Conservation (phyloP, 768 basidiomycete species). For the Lyophyllum semitale region DNA sequence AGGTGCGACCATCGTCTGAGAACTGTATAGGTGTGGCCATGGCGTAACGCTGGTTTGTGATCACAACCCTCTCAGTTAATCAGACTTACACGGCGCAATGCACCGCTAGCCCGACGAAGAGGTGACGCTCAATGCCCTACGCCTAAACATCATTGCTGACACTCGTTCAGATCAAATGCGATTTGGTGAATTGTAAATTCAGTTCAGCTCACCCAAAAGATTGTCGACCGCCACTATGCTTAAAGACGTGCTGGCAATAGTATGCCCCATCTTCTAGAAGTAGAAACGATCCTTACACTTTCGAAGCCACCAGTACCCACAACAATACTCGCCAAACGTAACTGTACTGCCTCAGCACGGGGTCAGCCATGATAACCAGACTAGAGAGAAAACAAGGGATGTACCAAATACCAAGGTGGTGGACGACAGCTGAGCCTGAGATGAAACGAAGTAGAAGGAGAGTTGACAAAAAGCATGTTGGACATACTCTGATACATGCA, state of each 20-base stretch:
- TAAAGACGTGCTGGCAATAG: constrained; percentile 71
- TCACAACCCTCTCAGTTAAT: background rate
- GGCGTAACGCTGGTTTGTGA: constrained; percentile 47
- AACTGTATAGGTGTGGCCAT: constrained; percentile 51
- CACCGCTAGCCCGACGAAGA: constrained; percentile 57
- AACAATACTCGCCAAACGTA: constrained; percentile 70
- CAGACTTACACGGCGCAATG: constrained; percentile 3
- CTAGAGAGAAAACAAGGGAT: background rate
- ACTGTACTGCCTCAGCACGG: constrained; percentile 39
- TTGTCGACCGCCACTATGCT: constrained; percentile 55
- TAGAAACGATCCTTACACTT: constrained; percentile 10
- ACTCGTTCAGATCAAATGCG: constrained; percentile 57
- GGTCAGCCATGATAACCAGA: background rate
- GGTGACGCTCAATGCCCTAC: constrained; percentile 27
- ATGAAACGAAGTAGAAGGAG: background rate
- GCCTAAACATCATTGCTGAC: constrained; percentile 5
- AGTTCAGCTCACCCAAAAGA: constrained; percentile 54
- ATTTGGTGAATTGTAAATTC: constrained; percentile 61
- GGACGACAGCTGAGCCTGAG: background rate
- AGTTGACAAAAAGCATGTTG: background rate
- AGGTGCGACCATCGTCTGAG: constrained; percentile 8
- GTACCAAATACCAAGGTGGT: background rate
- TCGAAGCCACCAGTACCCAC: constrained; percentile 58
- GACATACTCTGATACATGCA: constrained; percentile 10
- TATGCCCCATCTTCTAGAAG: constrained; percentile 32